These are phyloP conservation scores for Eucalyptus sp. DNA, from an alignment of 345 rosid genomes.

Conservation along the genomic window DNA sequence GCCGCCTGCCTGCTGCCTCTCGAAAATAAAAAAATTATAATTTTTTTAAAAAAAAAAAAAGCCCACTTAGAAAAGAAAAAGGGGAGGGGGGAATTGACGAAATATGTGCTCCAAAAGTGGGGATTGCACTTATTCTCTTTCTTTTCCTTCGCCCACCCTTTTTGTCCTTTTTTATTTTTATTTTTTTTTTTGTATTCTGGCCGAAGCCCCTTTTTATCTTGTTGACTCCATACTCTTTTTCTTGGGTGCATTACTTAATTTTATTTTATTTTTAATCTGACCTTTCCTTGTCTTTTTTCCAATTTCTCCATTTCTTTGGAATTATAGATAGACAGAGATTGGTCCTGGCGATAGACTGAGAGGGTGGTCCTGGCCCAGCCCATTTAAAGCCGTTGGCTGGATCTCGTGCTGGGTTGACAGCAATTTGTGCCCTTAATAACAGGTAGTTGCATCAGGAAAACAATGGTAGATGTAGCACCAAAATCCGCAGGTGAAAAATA, in stretches of 20 bases:
- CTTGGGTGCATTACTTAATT: background rate
- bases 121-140: background rate
- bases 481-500: background rate
- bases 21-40: fast-evolving
- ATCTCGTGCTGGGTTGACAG: background rate
- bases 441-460: background rate
- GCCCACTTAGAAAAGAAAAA: background rate
- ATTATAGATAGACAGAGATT: background rate
- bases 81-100: background rate
- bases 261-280: background rate
- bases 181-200: background rate
- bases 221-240: background rate
- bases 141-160: background rate
- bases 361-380: background rate
- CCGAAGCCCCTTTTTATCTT: background rate
- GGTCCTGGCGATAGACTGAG: background rate
- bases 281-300: background rate
- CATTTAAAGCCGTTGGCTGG: background rate
- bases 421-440: background rate
- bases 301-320: background rate
- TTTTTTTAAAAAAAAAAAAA: background rate
- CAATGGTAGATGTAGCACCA: background rate
- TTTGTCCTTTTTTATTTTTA: background rate
- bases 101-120: background rate
- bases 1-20: background rate